These are phyloP conservation scores for Sporothrix brasiliensis DNA, from an alignment of 2,329 filamentous ascomycete genomes.

Conservation along the genomic window DNA sequence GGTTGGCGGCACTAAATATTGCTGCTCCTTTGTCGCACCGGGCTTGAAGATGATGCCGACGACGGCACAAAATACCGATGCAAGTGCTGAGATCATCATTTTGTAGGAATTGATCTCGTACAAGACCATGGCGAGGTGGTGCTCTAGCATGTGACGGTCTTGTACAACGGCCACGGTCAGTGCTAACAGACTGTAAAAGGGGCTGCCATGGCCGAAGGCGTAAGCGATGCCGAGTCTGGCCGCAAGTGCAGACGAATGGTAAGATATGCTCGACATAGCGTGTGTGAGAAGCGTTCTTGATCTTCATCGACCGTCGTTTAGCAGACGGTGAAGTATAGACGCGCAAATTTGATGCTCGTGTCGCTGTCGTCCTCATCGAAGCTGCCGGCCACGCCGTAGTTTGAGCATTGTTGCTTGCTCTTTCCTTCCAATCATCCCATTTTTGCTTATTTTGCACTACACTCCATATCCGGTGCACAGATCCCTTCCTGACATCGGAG, in stretches of 20 bases:
- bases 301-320: neutral
- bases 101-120: neutral
- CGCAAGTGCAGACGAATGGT: neutral
- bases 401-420: slow-evolving; percentile 3
- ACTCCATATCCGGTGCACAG: slow-evolving; percentile 6
- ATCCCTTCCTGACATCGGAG: slow-evolving; percentile 19
- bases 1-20: neutral
- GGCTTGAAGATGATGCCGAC: neutral
- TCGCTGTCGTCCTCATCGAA: neutral
- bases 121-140: neutral
- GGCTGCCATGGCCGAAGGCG: neutral
- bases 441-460: neutral
- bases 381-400: neutral
- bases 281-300: neutral
- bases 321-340: neutral
- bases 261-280: neutral
- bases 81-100: neutral
- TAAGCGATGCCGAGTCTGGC: neutral
- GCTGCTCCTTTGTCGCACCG: neutral
- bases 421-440: neutral
- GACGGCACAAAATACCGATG: neutral
- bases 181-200: slow-evolving; percentile 6
- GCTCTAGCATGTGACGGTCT: neutral
- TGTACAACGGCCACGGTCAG: slow-evolving; percentile 1
- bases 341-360: neutral